Evolutionary conservation across 2,329 filamentous ascomycete species (phyloP).

Genomic region (Cladosporium phlei): DNA sequence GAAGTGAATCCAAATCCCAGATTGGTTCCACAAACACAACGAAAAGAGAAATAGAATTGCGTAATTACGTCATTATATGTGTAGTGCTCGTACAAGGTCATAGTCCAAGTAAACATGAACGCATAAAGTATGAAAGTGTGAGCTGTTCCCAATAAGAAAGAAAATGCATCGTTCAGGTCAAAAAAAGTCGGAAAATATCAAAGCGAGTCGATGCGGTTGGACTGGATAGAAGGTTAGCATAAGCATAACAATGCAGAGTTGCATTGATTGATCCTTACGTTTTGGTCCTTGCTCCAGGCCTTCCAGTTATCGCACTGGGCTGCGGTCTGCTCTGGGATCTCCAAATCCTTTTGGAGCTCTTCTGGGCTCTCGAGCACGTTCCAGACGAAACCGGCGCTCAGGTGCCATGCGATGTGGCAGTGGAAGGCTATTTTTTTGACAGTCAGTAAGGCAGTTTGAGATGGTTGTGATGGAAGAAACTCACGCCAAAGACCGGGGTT

Average conservation of each 20-base stretch:
- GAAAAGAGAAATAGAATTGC: no score
- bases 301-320: conserved; percentile 52
- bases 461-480: not conserved
- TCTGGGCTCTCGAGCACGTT: conserved; percentile 20
- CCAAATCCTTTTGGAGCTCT: conserved; percentile 19
- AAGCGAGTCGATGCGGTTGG: conserved; percentile 47
- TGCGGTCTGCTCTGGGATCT: conserved; percentile 41
- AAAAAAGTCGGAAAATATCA: no score
- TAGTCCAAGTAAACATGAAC: no score
- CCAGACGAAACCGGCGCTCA: conserved; percentile 24
- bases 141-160: no score
- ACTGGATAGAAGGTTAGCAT: conserved; percentile 17
- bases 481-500: conserved; percentile 34
- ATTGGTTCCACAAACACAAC: no score
- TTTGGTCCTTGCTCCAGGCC: conserved; percentile 43
- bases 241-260: no score
- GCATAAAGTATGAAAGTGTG: no score
- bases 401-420: conserved; percentile 26
- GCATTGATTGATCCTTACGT: conserved; percentile 25
- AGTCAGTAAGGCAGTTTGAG: not conserved
- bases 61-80: no score
- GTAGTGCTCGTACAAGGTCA: no score
- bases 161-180: no score
- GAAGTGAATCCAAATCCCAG: no score
- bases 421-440: conserved; percentile 16